Base-by-base conservation (phyloP, 2,329 filamentous ascomycete species). In the Drechslerella dactyloides region DNA sequence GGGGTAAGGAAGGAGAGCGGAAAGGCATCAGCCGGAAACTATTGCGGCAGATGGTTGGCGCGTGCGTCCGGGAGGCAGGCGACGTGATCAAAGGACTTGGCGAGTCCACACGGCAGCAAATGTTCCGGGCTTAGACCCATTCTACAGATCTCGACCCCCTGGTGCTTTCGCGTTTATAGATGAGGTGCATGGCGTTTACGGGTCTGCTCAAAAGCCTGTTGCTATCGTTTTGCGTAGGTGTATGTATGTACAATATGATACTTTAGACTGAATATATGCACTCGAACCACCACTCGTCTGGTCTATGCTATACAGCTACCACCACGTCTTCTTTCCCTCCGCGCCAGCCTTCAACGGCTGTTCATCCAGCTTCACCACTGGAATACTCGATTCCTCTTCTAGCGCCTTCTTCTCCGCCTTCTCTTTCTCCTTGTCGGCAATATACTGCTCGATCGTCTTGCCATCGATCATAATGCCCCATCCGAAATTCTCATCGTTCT, bases 171-270 rank as follows among this genome's bases (percentile, higher is more conserved):
- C 8, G 10, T 53, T 46, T 56, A 53, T 55, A 60, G 54, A 61
- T 65, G 30, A 44, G 48, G 68, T 3, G 4, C 55, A 65, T 65
- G 68, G 68, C 68, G 68, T 72, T 54, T 58, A 51, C 21, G 48
- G 63, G 52, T 60, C 55, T 63, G 60, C 59, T 72, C 60, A 65
- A 72, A 65, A 54, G 54, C 44, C 5, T 48, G 19, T 21, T n/a
- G n/a, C n/a, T n/a, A n/a, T n/a, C n/a, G n/a, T 5, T 48, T 3
- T 44, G 17, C 15, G 17, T 44, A 3, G 5, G 15, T 44, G 3
- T 30, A 21, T 62, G 56, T 72, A 72, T 72, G 68, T 72, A 65
- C 68, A 72, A 72, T 72, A 72, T 54, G 56, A 65, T 60, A 72
- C 55, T 59, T 54, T 4, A 19, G 19, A 3, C 44, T 50, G 42